Evolutionary conservation across 2,329 filamentous ascomycete genomes (phyloP), one percentile per base, ranked within the genome.

Genomic region (Fusarium clavum): DNA sequence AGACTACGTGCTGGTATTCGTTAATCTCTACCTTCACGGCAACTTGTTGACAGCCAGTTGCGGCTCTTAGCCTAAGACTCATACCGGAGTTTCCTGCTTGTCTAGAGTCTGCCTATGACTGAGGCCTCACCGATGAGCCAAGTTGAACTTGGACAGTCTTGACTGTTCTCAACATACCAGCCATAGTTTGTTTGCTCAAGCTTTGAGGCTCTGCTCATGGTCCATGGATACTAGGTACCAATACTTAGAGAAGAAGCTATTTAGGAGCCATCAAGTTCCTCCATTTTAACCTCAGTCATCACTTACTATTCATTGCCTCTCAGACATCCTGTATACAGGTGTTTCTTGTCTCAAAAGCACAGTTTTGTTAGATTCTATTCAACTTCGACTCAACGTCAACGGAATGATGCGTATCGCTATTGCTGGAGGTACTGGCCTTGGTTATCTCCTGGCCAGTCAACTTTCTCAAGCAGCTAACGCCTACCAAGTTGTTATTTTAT

Each of bases 401-500:
- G 67, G n/a, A 65, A 84, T 82, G 79, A 84, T 85, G 83, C 82
- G 83, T 66, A 84, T 85, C 61, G 84, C 83, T 62, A 80, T 85
- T 63, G 84, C 82, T 56, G 83, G 83, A 40, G 83, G 80, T 57
- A 79, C 81, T 48, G 83, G 83, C 55, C 78, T 85, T 52, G 82
- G 84, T 61, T 80, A 79, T 68, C 70, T 85, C 64, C 76, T 86
- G 29, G 79, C 82, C 46, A 84, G 87, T 60, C 85, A 87, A 73
- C 84, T 94, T 32, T 85, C 87, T 30, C 84, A 88, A 60, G 78
- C 80, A 44, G 75, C 75, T 55, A 91, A 88, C 38, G 88, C 87
- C 48, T 90, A 94, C 78, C 86, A 90, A 53, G 85, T 93, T 46
- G 83, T 94, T 55, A 85, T 94, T n/a, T 80, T 94, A 30, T 93